Conservation (phyloP, 768 basidiomycete genomes). For the Mycena chlorophos region DNA sequence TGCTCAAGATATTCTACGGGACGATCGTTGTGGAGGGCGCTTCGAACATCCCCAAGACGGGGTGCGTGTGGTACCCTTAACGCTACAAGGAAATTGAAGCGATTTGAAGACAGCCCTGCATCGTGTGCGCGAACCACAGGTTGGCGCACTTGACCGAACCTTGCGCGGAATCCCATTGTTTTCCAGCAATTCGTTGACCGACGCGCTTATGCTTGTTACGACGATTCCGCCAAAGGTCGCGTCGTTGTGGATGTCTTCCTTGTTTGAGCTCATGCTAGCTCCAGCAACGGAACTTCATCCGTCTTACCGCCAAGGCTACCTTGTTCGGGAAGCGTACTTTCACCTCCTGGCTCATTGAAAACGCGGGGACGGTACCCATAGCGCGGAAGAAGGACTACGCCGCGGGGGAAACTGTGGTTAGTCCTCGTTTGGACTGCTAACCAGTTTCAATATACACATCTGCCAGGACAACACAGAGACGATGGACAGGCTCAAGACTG, state of each 20-base stretch:
- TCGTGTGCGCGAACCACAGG: slow-evolving; percentile 84
- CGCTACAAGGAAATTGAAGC: neutral
- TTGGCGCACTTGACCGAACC: slow-evolving; percentile 84
- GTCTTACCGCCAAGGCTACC: slow-evolving; percentile 85
- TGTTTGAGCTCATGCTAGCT: slow-evolving; percentile 5
- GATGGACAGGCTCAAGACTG: slow-evolving; percentile 57
- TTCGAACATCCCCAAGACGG: slow-evolving; percentile 68
- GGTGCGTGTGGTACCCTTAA: slow-evolving; percentile 35
- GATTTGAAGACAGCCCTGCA: slow-evolving; percentile 52
- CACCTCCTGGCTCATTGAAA: slow-evolving; percentile 88
- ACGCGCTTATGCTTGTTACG: slow-evolving; percentile 55
- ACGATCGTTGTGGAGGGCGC: slow-evolving; percentile 83
- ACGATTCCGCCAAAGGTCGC: slow-evolving; percentile 66
- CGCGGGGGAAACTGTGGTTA: slow-evolving; percentile 33
- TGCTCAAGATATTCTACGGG: slow-evolving; percentile 89
- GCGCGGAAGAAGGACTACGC: slow-evolving; percentile 70
- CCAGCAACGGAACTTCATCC: slow-evolving; percentile 75
- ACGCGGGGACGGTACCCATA: slow-evolving; percentile 83
- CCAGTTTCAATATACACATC: slow-evolving; percentile 7
- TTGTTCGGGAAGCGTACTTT: slow-evolving; percentile 83
- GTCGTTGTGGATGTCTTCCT: neutral
- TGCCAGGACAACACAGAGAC: slow-evolving; percentile 60
- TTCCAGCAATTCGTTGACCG: slow-evolving; percentile 1
- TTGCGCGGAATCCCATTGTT: slow-evolving; percentile 50
- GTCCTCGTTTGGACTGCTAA: neutral